Percentiles rank a stretch among this genome's conserved stretches.
phyloP scores from a whole-genome alignment of 306 rosid genomes.

The Nissolia schottii region DNA sequence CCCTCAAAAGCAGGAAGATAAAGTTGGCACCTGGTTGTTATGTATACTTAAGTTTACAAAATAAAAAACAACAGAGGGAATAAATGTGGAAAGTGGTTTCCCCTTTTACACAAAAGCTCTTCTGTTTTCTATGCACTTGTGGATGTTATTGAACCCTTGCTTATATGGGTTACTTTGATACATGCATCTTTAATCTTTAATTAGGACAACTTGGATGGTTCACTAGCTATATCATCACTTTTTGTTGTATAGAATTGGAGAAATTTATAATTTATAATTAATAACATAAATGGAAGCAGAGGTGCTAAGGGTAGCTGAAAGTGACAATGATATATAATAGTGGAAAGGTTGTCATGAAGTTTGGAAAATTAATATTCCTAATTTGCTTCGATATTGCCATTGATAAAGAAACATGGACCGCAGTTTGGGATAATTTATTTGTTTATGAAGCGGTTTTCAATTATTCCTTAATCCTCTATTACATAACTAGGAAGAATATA shows the following conservation, averaged over 20 bases:
- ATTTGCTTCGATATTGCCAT: conserved; percentile 28
- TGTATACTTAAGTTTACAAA: conserved; percentile 9
- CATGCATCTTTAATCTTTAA: conserved; percentile 39
- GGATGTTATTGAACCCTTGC: conserved; percentile 38
- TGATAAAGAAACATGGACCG: conserved; percentile 36
- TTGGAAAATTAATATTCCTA: conserved; percentile 8
- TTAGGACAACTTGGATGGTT: conserved; percentile 36
- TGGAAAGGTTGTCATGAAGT: conserved; percentile 17
- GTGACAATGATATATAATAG: conserved; percentile 6
- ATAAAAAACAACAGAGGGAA: conserved; percentile 7
- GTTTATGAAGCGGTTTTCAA: not conserved
- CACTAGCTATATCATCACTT: not conserved
- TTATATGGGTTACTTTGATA: conserved; percentile 18
- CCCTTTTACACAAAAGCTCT: conserved; percentile 49
- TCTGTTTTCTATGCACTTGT: conserved; percentile 30
- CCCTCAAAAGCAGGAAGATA: conserved; percentile 61
- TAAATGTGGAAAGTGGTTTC: conserved; percentile 48
- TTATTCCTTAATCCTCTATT: conserved; percentile 16
- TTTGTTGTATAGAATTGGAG: not conserved
- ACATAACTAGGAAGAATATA: not conserved
- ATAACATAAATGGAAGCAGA: conserved; percentile 7
- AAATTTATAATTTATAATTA: not conserved
- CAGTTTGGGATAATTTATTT: conserved; percentile 22
- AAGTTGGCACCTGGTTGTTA: conserved; percentile 36
- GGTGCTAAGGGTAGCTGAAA: not conserved